Evolutionary conservation across 768 basidiomycete species (phyloP), one percentile per base, ranked within the genome.

Genomic region (Rhodotorula paludigena): DNA sequence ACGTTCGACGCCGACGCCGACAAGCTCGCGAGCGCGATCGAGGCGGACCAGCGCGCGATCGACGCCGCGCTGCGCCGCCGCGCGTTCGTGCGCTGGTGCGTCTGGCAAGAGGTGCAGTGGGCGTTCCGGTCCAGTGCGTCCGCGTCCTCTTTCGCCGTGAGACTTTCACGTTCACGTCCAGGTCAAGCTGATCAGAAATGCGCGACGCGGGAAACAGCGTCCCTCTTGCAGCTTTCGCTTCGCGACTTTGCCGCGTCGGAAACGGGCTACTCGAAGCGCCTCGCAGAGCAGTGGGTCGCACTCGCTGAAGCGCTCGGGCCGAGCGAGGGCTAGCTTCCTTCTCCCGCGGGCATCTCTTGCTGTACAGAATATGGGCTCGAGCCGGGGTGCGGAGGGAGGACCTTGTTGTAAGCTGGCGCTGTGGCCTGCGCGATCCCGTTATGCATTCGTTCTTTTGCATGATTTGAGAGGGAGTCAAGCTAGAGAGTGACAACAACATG

Each of bases 11-110:
- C 36, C 6, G 90, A 97, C 68, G 88, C 84, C 7, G 93, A 97
- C 69, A 85, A 85, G 72, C 78, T 90, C 48, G 80, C 87, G 1
- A 81, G 81, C 36, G 75, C 82, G 33, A 88, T 92, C 71, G 92
- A 94, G 79, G 86, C 86, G 69, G 94, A 96, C 77, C 89, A 93
- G 76, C 85, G 85, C 5, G 83, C 84, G 2, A 92, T 97, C 72
- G 83, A 84, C 30, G 83, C 85, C 10, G 84, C 87, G 62, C 81
- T 96, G 48, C 85, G 84, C 65, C 81, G 94, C 59, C 82, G 94
- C 28, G 85, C 92, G 16, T 96, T 92, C 76, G 87, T 94, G 64
- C 86, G 89, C 60, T 70, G 53, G 53, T 69, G 62, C 36, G 47
- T 69, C 21, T 70, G 66, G 64, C 28, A 58, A 38, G 72, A 73